Evolutionary conservation across 257 asterid species (phyloP).

Genomic region (Solanum bulbocastanum): DNA sequence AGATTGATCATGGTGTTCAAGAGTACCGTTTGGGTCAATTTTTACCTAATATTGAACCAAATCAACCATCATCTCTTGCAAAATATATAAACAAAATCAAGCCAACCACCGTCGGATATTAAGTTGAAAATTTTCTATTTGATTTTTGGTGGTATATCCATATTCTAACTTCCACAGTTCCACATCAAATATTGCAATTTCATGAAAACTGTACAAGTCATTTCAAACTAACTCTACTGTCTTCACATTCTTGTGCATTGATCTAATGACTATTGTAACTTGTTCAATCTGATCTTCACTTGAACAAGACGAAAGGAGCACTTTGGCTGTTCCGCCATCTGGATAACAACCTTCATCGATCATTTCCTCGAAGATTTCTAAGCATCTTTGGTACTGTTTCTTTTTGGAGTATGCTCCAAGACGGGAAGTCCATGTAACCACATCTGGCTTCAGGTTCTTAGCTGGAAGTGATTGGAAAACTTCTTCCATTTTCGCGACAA

Average conservation of each 20-base stretch:
- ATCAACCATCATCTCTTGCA: neutral
- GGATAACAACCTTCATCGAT: slow-evolving; percentile 72
- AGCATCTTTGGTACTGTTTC: slow-evolving; percentile 52
- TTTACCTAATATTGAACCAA: neutral
- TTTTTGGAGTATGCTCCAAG: slow-evolving; percentile 73
- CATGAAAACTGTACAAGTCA: neutral
- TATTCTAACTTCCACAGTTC: neutral
- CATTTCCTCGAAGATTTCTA: slow-evolving; percentile 79
- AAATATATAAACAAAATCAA: neutral
- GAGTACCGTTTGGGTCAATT: neutral
- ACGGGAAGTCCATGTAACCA: slow-evolving; percentile 67
- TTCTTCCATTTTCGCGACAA: slow-evolving; percentile 62
- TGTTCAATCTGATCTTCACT: slow-evolving; percentile 66
- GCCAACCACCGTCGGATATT: neutral
- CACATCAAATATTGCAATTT: neutral
- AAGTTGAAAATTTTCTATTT: neutral
- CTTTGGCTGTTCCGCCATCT: slow-evolving; percentile 83
- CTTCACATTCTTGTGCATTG: slow-evolving; percentile 36
- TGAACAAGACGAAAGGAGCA: slow-evolving; percentile 61
- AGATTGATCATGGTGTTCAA: neutral
- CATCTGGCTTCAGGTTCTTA: slow-evolving; percentile 55
- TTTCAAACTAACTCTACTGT: slow-evolving; percentile 11
- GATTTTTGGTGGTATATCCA: neutral
- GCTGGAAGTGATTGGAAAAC: slow-evolving; percentile 30
- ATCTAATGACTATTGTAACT: slow-evolving; percentile 55